Conservation (phyloP, 345 rosid genomes). For the Noccaea bulbosa region DNA sequence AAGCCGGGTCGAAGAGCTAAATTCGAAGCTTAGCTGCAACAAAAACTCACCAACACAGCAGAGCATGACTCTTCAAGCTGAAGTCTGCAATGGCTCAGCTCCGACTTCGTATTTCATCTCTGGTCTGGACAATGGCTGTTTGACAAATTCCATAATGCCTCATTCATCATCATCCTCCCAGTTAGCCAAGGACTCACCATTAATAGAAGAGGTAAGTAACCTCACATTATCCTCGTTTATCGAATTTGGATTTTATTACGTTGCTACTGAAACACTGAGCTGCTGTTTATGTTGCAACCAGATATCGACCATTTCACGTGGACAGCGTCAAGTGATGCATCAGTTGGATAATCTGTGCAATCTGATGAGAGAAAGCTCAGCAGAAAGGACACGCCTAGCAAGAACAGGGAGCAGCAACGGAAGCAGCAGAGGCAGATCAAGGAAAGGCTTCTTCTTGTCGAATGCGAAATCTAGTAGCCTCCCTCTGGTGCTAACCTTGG, state of each 20-base stretch:
- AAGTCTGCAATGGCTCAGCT: conserved; percentile 76
- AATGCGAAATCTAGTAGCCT: conserved; percentile 50
- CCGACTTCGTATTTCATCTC: conserved; percentile 84
- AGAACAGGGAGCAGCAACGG: conserved; percentile 42
- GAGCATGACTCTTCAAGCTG: conserved; percentile 64
- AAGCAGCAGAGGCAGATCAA: conserved; percentile 34
- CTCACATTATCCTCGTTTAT: conserved; percentile 22
- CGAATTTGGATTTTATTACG: background rate
- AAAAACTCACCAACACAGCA: conserved; percentile 66
- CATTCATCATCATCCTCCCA: conserved; percentile 80
- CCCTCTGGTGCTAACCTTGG: conserved; percentile 61
- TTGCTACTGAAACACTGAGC: conserved; percentile 32
- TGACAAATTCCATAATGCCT: conserved; percentile 69
- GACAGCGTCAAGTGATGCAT: conserved; percentile 81
- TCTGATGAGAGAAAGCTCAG: conserved; percentile 56
- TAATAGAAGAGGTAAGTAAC: conserved; percentile 78
- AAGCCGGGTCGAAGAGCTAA: conserved; percentile 70
- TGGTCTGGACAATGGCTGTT: conserved; percentile 77
- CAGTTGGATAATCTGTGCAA: conserved; percentile 68
- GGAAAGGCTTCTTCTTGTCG: conserved; percentile 35
- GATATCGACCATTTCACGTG: conserved; percentile 64
- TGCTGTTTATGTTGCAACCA: conserved; percentile 40
- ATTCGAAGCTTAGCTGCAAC: conserved; percentile 60
- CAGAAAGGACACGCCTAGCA: conserved; percentile 50
- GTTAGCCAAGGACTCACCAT: conserved; percentile 72